Base-by-base conservation (phyloP, 768 basidiomycete genomes). In the Solioccasus polychromus region DNA sequence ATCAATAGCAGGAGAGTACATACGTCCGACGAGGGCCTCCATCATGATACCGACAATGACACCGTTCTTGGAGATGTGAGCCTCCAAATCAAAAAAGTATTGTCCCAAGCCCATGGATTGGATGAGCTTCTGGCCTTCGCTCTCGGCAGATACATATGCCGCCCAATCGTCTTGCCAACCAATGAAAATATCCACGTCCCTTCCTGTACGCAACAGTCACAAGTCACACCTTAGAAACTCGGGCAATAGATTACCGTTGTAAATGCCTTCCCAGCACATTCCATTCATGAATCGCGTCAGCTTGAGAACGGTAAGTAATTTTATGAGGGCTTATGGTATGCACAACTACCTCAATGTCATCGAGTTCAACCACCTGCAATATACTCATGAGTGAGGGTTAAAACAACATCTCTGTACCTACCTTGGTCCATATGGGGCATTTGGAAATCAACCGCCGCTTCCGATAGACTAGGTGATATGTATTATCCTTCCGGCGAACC, bases 371-470 rank as follows among this genome's bases (percentile, higher is more conserved):
- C 9, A 61, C 61, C 66, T 65, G 39, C 17, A 12, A 8, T 15
- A 36, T 12, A 39, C 8, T 2, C 17, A 23, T 63, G 40, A 63
- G 44, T n/a, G 3, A 7, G 20, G 1, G 10, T 20, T 5, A 12
- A 42, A 23, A 30, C 5, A n/a, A 49, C 22, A 34, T 40, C 7
- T 11, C 5, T 2, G 11, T 7, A 26, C 47, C 18, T 29, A 54
- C 63, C 55, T 65, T 66, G 29, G 62, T 64, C 64, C 63, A 68
- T 50, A 68, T 59, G 3, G 38, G 45, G 22, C 52, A 56, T 23
- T 57, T 41, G 19, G 43, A 42, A 9, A 67, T 20, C 23, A 54
- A 41, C 23, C 20, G 50, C 22, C 57, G 64, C 34, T 58, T 57
- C 37, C 15, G 49, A 39, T 66, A 68, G n/a, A 54, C 50, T 35